These are phyloP conservation scores for Oryza meridionalis DNA, from an alignment of 176 grass and related monocot genomes.

Conservation along the genomic window DNA sequence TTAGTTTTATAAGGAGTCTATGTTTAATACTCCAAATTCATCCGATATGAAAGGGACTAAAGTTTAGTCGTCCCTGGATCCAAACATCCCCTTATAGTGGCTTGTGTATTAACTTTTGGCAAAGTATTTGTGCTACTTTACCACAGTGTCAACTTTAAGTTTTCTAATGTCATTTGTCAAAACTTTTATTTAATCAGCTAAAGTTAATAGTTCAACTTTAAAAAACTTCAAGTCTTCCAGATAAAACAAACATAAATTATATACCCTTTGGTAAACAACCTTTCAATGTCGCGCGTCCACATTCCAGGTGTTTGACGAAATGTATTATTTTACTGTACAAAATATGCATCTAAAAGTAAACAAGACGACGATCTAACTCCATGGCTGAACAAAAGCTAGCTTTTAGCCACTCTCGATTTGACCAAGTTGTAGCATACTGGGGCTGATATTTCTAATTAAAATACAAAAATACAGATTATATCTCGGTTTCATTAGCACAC, in stretches of 20 bases:
- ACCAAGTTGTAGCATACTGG: not conserved
- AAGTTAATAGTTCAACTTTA: not conserved
- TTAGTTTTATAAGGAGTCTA: too few species aligned
- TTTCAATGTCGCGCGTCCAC: not conserved
- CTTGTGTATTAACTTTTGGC: not conserved
- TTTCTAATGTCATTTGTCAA: not conserved
- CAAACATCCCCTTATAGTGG: too few species aligned
- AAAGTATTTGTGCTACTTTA: not conserved
- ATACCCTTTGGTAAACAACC: not conserved
- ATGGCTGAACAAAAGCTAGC: fast-evolving
- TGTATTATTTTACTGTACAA: too few species aligned
- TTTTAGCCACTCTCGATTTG: too few species aligned
- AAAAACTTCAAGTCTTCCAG: not conserved
- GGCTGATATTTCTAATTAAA: too few species aligned
- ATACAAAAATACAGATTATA: too few species aligned
- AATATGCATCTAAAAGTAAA: too few species aligned
- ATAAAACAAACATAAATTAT: not conserved
- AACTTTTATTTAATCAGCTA: not conserved
- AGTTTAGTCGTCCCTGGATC: too few species aligned
- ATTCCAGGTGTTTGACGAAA: not conserved
- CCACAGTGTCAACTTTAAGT: not conserved
- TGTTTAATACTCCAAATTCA: too few species aligned
- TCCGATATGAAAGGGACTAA: too few species aligned
- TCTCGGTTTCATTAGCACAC: too few species aligned
- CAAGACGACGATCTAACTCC: not conserved